These are phyloP conservation scores for Neurospora sp. DNA, from an alignment of 495 filamentous ascomycete genomes.

Conservation along the genomic window DNA sequence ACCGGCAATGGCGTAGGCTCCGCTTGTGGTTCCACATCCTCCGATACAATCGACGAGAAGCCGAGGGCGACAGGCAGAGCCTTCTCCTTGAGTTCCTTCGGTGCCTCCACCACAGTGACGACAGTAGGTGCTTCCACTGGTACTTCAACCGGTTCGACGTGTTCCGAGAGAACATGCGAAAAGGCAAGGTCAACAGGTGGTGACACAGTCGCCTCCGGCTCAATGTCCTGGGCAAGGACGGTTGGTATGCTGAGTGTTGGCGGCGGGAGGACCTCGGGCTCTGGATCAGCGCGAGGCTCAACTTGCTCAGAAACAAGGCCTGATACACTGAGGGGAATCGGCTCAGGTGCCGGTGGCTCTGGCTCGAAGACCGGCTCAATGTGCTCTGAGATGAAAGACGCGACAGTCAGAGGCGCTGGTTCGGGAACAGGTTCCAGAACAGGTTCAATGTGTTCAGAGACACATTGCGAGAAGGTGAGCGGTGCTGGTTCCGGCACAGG, in stretches of 20 bases:
- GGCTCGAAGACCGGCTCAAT: constrained; percentile 19
- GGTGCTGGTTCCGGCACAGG: background rate
- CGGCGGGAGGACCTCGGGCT: constrained; percentile 7
- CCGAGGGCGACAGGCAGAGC: constrained; percentile 6
- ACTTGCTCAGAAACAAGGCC: constrained; percentile 10
- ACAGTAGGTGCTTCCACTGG: background rate
- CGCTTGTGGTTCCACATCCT: constrained; percentile 12
- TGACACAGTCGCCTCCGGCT: constrained; percentile 8
- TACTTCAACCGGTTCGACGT: constrained; percentile 13
- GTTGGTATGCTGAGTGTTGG: constrained; percentile 19
- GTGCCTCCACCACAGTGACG: constrained; percentile 2
- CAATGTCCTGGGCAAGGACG: constrained; percentile 18
- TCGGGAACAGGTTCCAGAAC: constrained; percentile 9
- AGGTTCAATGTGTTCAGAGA: constrained; percentile 15
- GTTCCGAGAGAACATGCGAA: constrained; percentile 6
- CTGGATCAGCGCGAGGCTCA: constrained; percentile 17
- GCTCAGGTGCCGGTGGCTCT: constrained; percentile 6
- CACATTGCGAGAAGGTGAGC: constrained; percentile 9
- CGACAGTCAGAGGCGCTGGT: constrained; percentile 13
- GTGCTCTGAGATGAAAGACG: constrained; percentile 16
- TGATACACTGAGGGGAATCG: constrained; percentile 7
- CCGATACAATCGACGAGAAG: constrained; percentile 14
- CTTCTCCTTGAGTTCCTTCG: background rate
- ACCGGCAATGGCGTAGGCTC: constrained; percentile 10
- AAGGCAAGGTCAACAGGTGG: constrained; percentile 7